These are phyloP conservation scores for Cetradonia linearis DNA, from an alignment of 495 filamentous ascomycete genomes.

Conservation along the genomic window DNA sequence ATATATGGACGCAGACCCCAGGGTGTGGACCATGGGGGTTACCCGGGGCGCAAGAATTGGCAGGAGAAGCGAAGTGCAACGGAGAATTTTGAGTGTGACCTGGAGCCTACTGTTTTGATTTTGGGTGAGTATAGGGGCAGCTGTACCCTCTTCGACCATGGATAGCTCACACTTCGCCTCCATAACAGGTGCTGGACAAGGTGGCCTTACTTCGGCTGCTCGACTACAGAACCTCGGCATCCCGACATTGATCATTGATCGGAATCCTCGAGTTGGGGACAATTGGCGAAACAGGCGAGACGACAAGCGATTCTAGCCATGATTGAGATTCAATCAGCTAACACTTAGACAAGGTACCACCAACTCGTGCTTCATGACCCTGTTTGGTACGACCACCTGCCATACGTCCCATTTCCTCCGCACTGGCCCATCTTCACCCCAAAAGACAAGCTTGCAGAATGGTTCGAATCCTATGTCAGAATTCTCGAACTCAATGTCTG, in stretches of 20 bases:
- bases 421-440: conserved; percentile 58
- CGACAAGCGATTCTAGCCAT: no score
- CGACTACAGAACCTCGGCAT: conserved; percentile 64
- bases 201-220: conserved; percentile 52
- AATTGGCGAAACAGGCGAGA: conserved; percentile 63
- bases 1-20: conserved; percentile 37
- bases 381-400: conserved; percentile 67
- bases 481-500: conserved; percentile 71
- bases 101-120: conserved; percentile 55
- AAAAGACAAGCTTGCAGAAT: conserved; percentile 73
- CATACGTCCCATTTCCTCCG: conserved; percentile 59
- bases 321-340: neutral
- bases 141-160: neutral
- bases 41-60: conserved; percentile 49
- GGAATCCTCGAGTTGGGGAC: conserved; percentile 56
- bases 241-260: conserved; percentile 54
- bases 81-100: conserved; percentile 41
- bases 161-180: neutral
- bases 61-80: conserved; percentile 48
- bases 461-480: conserved; percentile 64
- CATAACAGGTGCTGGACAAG: conserved; percentile 36
- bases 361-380: conserved; percentile 64
- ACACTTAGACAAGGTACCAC: conserved; percentile 29
- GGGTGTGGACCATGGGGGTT: conserved; percentile 43
- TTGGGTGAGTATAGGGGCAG: conserved; percentile 42